Conservation (phyloP, 2,329 filamentous ascomycete genomes). For the Colletotrichum limetticola region DNA sequence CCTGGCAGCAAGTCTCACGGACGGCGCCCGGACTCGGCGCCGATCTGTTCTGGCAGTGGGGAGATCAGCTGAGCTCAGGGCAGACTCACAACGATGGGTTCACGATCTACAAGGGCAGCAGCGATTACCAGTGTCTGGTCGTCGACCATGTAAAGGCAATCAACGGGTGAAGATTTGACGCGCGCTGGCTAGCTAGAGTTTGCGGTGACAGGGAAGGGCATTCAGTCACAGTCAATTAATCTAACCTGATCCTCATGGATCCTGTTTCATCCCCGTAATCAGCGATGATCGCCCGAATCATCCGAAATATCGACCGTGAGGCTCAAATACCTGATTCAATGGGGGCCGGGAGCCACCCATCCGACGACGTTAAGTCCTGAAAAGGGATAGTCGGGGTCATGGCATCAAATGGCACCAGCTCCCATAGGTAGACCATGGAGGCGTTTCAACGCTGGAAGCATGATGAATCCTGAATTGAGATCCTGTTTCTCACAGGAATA, state of each 20-base stretch:
- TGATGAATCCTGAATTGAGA: background rate
- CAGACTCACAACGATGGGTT: constrained; percentile 50
- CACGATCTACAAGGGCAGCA: constrained; percentile 51
- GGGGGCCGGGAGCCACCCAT: background rate
- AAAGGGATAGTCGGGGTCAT: background rate
- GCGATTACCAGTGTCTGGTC: constrained; percentile 50
- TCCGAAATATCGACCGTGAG: background rate
- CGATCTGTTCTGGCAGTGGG: constrained; percentile 47
- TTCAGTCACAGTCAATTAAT: background rate
- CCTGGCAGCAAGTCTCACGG: constrained; percentile 43
- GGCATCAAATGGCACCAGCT: background rate
- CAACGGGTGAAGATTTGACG: background rate
- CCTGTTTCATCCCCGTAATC: background rate
- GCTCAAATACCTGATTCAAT: background rate
- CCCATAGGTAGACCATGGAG: background rate
- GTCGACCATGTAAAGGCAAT: constrained; percentile 44
- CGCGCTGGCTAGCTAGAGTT: background rate
- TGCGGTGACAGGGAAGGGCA: background rate
- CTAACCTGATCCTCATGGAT: background rate
- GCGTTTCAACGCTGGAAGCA: background rate
- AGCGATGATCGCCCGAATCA: background rate
- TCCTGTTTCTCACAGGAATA: background rate
- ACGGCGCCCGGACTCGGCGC: constrained; percentile 38
- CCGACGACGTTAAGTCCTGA: background rate
- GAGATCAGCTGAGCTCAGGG: constrained; percentile 47